phyloP scores from a whole-genome alignment of 352 stramenopile species.

The Globisporangium radiosum region DNA sequence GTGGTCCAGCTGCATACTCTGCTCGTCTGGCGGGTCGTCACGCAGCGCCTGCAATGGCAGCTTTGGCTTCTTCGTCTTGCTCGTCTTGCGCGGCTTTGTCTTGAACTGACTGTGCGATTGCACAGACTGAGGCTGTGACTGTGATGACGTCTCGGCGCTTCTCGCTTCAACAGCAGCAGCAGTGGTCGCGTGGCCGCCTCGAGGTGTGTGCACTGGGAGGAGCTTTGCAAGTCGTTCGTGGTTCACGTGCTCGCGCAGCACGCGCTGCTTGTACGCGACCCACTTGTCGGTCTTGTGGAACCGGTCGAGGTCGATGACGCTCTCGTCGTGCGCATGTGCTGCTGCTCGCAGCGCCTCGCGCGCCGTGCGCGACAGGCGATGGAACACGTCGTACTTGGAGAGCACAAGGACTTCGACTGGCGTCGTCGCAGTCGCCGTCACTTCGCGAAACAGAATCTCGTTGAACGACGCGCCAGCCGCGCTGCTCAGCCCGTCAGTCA shows the following conservation, averaged over 20 bases:
- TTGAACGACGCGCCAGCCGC: constrained; percentile 59
- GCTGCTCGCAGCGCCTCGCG: constrained; percentile 46
- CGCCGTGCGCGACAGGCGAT: constrained; percentile 47
- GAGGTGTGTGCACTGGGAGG: constrained; percentile 13
- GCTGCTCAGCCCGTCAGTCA: neutral
- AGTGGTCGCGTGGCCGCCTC: too few relatives aligned
- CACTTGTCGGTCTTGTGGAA: constrained; percentile 70
- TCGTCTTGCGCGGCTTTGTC: neutral
- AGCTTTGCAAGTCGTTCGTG: constrained; percentile 41
- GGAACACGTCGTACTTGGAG: constrained; percentile 78
- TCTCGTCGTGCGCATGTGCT: constrained; percentile 33
- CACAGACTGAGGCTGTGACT: too few relatives aligned
- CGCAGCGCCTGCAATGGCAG: neutral
- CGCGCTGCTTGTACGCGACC: constrained; percentile 44
- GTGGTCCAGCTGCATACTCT: neutral
- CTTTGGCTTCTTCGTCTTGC: neutral
- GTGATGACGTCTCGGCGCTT: too few relatives aligned
- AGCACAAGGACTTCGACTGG: constrained; percentile 63
- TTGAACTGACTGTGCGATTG: too few relatives aligned
- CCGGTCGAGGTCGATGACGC: constrained; percentile 59
- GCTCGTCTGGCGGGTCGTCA: neutral
- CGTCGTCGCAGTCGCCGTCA: constrained; percentile 57
- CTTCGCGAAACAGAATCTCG: constrained; percentile 49
- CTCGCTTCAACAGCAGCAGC: too few relatives aligned
- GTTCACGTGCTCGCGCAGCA: constrained; percentile 41